Evolutionary conservation across 2,329 filamentous ascomycete species (phyloP).

Genomic region (Curvularia sp.): DNA sequence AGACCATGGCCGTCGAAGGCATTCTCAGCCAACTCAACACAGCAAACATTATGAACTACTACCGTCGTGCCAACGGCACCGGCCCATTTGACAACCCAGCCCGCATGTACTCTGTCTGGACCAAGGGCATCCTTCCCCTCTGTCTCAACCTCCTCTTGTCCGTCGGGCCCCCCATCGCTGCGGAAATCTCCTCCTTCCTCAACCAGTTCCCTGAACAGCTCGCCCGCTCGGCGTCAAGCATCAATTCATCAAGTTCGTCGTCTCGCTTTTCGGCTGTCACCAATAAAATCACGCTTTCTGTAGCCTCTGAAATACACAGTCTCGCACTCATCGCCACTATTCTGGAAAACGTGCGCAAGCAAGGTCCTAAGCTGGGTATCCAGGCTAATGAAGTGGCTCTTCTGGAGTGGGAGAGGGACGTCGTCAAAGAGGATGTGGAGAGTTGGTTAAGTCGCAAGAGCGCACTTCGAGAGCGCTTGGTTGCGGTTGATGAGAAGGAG

Average conservation of each 20-base stretch:
- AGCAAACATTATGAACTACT: constrained; percentile 78
- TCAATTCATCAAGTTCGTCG: constrained; percentile 64
- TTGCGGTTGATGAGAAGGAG: constrained; percentile 77
- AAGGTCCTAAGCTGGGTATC: constrained; percentile 55
- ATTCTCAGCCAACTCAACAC: constrained; percentile 80
- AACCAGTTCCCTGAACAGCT: constrained; percentile 88
- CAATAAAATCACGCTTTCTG: constrained; percentile 72
- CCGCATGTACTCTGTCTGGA: constrained; percentile 89
- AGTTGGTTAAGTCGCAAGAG: constrained; percentile 76
- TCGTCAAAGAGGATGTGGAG: constrained; percentile 81
- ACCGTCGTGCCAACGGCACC: constrained; percentile 71
- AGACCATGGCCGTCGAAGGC: constrained; percentile 88
- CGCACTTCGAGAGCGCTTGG: constrained; percentile 73
- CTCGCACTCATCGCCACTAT: constrained; percentile 78
- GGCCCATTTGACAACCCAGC: constrained; percentile 79
- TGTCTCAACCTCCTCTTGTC: constrained; percentile 86
- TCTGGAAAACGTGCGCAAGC: constrained; percentile 68
- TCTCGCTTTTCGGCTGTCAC: constrained; percentile 47
- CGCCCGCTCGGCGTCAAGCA: constrained; percentile 71
- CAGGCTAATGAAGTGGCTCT: constrained; percentile 69
- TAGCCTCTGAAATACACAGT: constrained; percentile 79
- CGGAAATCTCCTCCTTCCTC: constrained; percentile 84
- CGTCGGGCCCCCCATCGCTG: constrained; percentile 80
- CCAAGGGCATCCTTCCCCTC: constrained; percentile 83
- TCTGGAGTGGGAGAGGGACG: constrained; percentile 76